These are phyloP conservation scores for Xanthoconium separans DNA, from an alignment of 1,284 basidiomycete genomes.

Conservation along the genomic window DNA sequence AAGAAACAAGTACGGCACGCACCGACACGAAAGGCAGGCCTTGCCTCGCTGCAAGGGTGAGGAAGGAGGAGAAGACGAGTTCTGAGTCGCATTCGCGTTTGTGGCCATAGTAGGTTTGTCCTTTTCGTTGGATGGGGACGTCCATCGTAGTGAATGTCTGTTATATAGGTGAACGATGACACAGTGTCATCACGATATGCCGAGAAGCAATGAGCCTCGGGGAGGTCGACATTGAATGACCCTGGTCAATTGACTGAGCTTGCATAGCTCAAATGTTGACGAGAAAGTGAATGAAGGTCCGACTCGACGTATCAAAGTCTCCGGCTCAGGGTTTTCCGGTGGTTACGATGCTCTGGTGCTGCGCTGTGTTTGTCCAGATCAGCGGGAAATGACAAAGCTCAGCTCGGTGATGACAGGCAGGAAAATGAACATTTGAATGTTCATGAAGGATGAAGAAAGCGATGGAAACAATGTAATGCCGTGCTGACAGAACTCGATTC, in stretches of 20 bases:
- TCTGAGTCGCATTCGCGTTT: conserved; percentile 1
- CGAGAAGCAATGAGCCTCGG: conserved; percentile 1
- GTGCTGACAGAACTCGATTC: neutral
- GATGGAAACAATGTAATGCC: neutral
- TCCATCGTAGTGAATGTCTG: neutral
- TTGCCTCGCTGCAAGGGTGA: conserved; percentile 30
- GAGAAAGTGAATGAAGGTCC: neutral
- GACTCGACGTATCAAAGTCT: neutral
- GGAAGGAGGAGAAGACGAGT: neutral
- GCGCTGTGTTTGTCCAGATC: neutral
- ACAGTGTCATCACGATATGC: neutral
- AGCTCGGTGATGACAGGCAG: neutral
- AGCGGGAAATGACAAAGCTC: neutral
- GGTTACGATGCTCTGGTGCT: neutral
- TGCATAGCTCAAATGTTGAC: neutral
- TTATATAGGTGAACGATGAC: conserved; percentile 16
- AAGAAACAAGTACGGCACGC: neutral
- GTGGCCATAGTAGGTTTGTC: neutral
- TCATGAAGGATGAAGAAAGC: neutral
- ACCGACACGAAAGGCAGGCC: conserved; percentile 33
- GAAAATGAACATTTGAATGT: neutral
- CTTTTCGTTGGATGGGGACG: neutral
- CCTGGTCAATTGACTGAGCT: neutral
- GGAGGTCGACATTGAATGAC: neutral
- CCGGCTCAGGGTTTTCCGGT: neutral